phyloP scores from a whole-genome alignment of 176 grass and related monocot species.

The Oropetium thomaeum region DNA sequence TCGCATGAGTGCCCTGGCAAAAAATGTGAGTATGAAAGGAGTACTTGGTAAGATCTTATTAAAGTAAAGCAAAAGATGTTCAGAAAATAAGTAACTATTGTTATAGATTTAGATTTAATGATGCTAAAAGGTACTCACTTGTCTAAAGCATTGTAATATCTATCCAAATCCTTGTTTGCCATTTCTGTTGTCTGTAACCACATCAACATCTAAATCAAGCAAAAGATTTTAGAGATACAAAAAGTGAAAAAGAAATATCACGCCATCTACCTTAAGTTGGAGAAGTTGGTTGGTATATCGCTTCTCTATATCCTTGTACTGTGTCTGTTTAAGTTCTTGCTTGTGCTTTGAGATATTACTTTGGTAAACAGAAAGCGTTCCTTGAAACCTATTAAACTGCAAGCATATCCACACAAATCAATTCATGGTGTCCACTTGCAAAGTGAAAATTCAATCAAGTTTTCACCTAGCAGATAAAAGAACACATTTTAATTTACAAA shows the following conservation, averaged over 20 bases:
- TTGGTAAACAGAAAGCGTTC: slow-evolving; percentile 82
- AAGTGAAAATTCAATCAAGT: not conserved
- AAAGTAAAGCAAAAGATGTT: slow-evolving; percentile 26
- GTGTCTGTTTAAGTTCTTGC: slow-evolving; percentile 85
- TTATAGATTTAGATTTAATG: not conserved
- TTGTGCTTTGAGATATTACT: slow-evolving; percentile 93
- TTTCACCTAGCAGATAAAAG: not conserved
- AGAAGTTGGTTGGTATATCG: slow-evolving; percentile 88
- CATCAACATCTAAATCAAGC: slow-evolving; percentile 21
- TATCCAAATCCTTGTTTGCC: slow-evolving; percentile 96
- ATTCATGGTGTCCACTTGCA: slow-evolving; percentile 8
- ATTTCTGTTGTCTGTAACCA: slow-evolving; percentile 87
- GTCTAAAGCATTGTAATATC: slow-evolving; percentile 91
- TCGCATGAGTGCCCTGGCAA: slow-evolving; percentile 82
- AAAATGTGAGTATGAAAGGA: slow-evolving; percentile 3
- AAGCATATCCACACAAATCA: slow-evolving; percentile 36
- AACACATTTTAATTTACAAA: slow-evolving; percentile 1
- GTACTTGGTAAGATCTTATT: not conserved
- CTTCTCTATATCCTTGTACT: slow-evolving; percentile 93
- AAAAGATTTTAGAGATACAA: slow-evolving; percentile 24
- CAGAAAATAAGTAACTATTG: not conserved
- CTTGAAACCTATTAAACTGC: slow-evolving; percentile 89
- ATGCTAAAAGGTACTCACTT: slow-evolving; percentile 46
- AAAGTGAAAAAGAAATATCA: slow-evolving; percentile 26
- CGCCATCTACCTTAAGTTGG: slow-evolving; percentile 83